These are phyloP conservation scores for Penicillium ucsense DNA, from an alignment of 495 filamentous ascomycete genomes.

Conservation along the genomic window DNA sequence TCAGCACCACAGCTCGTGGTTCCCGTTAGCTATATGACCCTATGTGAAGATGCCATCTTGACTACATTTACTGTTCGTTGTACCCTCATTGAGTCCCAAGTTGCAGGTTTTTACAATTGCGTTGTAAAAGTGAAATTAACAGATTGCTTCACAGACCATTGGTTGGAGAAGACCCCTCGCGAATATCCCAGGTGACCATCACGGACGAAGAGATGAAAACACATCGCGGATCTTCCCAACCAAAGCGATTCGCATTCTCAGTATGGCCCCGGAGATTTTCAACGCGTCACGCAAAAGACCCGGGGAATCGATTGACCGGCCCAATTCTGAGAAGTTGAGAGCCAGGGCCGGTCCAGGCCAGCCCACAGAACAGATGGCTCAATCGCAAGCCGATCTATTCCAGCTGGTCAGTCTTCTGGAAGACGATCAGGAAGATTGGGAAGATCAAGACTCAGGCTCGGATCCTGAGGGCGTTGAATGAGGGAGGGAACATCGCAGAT, in stretches of 20 bases:
- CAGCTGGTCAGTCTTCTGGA: background rate
- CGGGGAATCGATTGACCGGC: background rate
- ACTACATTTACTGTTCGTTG: conserved; percentile 28
- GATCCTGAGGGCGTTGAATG: background rate
- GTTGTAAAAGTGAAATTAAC: too few species aligned
- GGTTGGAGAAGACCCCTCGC: conserved; percentile 21
- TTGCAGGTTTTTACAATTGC: too few species aligned
- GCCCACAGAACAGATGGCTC: background rate
- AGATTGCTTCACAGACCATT: conserved; percentile 16
- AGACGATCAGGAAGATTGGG: background rate
- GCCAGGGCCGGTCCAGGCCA: background rate
- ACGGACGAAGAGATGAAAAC: conserved; percentile 8
- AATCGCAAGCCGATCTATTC: background rate
- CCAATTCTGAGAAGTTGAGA: background rate
- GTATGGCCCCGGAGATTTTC: conserved; percentile 19
- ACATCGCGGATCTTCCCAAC: conserved; percentile 27
- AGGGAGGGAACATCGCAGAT: background rate
- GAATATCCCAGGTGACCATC: conserved; percentile 8
- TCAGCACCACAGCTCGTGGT: conserved; percentile 27
- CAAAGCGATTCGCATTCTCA: conserved; percentile 29
- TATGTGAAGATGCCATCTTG: conserved; percentile 32
- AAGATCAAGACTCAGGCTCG: background rate
- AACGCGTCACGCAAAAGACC: background rate
- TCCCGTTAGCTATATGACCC: conserved; percentile 30
- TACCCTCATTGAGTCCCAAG: background rate